Percentiles rank a stretch among this genome's conserved stretches.
Conservation (phyloP, 176 grass and related monocot species). For the Raddia distichophylla region DNA sequence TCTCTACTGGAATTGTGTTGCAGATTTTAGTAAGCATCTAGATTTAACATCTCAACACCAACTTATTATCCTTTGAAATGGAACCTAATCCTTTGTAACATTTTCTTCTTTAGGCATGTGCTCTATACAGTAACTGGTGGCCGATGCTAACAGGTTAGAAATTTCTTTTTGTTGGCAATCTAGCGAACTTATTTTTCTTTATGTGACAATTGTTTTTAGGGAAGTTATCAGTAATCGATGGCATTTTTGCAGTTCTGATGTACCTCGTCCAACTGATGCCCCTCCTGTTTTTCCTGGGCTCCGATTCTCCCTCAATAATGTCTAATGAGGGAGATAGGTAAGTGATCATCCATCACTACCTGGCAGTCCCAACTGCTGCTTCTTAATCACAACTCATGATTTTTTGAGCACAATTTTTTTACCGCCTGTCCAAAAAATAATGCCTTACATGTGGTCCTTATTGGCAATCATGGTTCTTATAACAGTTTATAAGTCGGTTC, state of each 20-base stretch:
- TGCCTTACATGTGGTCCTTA: neutral
- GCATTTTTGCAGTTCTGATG: constrained; percentile 73
- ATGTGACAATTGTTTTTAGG: neutral
- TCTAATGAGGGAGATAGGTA: constrained; percentile 63
- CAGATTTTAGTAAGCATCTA: constrained; percentile 67
- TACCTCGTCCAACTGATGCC: constrained; percentile 90
- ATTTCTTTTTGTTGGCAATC: neutral
- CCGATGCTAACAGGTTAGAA: constrained; percentile 91
- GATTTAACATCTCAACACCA: neutral
- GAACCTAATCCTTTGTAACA: constrained; percentile 15
- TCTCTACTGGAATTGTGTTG: constrained; percentile 76
- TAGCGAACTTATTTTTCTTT: neutral
- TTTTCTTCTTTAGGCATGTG: constrained; percentile 64
- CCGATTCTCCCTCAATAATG: constrained; percentile 54
- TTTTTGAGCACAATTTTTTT: neutral
- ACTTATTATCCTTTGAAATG: constrained; percentile 7
- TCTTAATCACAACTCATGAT: constrained; percentile 9
- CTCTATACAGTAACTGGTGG: constrained; percentile 97
- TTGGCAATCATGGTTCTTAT: neutral
- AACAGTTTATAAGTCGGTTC: neutral
- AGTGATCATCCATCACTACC: constrained; percentile 25
- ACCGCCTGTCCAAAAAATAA: neutral
- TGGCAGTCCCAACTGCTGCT: neutral
- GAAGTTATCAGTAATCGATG: neutral
- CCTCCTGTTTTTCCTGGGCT: constrained; percentile 78